A percentile compares a stretch with the other conserved stretches of the same genome.
Evolutionary conservation across 441 rosid genomes (phyloP).

Genomic region (Omphalea diandra): DNA sequence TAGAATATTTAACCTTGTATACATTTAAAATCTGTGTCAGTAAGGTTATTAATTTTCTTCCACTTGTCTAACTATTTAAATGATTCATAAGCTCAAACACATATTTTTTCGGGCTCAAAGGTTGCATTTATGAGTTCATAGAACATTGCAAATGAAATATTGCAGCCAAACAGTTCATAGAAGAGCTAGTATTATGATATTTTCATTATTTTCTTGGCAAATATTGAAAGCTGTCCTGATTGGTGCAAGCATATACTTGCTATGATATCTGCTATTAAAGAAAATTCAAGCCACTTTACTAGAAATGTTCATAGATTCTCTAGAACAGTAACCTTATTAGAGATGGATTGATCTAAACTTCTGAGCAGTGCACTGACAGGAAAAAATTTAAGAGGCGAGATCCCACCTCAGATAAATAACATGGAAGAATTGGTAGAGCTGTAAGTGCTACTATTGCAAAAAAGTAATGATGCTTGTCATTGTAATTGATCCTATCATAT

Average conservation of each 20-base stretch:
- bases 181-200: neutral
- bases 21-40: neutral
- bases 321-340: neutral
- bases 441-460: slow-evolving; percentile 45
- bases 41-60: too few species aligned
- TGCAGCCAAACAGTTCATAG: neutral
- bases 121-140: neutral
- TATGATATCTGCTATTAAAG: neutral
- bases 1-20: neutral
- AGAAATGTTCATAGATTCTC: neutral
- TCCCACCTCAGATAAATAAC: slow-evolving; percentile 58
- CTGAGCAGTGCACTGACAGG: slow-evolving; percentile 65
- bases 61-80: neutral
- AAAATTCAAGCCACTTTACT: neutral
- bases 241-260: neutral
- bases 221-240: neutral
- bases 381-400: slow-evolving; percentile 56
- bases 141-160: neutral
- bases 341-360: slow-evolving; percentile 26
- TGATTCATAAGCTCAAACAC: neutral
- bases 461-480: slow-evolving; percentile 9
- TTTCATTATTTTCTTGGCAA: neutral
- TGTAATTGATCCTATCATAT: neutral
- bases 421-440: slow-evolving; percentile 72
- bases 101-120: neutral